These are phyloP conservation scores for Pyronema omphalodes DNA, from an alignment of 495 filamentous ascomycete genomes.

Conservation along the genomic window DNA sequence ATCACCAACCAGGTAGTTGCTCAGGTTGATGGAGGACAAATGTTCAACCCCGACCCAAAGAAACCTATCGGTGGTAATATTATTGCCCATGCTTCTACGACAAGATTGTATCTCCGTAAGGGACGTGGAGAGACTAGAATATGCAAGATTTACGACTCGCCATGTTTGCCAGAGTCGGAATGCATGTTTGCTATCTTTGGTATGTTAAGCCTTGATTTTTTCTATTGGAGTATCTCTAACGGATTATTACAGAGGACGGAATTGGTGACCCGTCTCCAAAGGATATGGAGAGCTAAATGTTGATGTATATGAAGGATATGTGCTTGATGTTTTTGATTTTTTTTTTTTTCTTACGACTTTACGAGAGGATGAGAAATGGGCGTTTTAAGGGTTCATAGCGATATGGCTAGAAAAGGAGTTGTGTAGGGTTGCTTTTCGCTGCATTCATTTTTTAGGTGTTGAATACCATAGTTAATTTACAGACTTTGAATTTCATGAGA, in stretches of 20 bases:
- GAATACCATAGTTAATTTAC: too few relatives aligned
- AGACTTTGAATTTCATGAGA: too few relatives aligned
- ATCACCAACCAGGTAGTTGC: constrained; percentile 98
- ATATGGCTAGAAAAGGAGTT: neutral
- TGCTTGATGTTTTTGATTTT: neutral
- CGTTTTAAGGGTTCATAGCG: neutral
- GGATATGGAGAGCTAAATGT: constrained; percentile 56
- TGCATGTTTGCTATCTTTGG: constrained; percentile 83
- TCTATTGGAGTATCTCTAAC: neutral
- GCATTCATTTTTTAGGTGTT: neutral
- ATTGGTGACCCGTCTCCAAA: constrained; percentile 93
- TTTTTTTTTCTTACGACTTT: neutral
- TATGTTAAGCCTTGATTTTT: constrained; percentile 3
- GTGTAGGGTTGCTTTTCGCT: neutral
- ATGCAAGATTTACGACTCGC: constrained; percentile 97
- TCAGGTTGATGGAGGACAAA: constrained; percentile 90
- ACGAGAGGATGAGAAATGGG: neutral
- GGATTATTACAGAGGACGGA: constrained; percentile 46
- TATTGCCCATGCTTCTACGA: constrained; percentile 92
- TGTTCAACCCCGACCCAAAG: constrained; percentile 99
- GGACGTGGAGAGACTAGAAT: constrained; percentile 86
- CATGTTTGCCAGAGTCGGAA: constrained; percentile 89
- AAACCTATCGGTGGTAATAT: constrained; percentile 98
- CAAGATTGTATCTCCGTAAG: constrained; percentile 75
- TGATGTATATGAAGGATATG: too few relatives aligned